Evolutionary conservation across 2,329 filamentous ascomycete genomes (phyloP).

Genomic region (Colletotrichum sidae): DNA sequence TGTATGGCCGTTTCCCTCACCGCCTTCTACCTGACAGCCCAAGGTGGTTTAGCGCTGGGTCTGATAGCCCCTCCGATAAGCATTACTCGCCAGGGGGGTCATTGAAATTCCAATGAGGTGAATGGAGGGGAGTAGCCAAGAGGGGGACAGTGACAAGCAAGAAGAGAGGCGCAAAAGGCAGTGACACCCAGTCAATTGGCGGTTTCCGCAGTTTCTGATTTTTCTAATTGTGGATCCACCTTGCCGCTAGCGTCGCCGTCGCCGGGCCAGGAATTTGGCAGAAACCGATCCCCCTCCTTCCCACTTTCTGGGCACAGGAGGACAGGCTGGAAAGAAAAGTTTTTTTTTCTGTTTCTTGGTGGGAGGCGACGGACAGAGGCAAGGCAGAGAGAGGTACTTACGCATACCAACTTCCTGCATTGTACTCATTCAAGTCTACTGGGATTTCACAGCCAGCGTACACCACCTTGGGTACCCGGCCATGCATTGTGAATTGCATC

Average conservation of each 20-base stretch:
- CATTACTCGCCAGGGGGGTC: slow-evolving; percentile 37
- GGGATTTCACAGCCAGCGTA: too few species aligned
- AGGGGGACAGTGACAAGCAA: background rate
- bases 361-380: slow-evolving; percentile 26
- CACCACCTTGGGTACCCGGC: background rate
- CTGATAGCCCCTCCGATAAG: slow-evolving; percentile 44
- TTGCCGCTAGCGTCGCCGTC: slow-evolving; percentile 38
- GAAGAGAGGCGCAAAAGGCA: slow-evolving; percentile 4
- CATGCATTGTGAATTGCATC: slow-evolving; percentile 1
- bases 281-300: too few species aligned
- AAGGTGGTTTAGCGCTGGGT: slow-evolving; percentile 36
- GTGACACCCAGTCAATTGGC: slow-evolving; percentile 38
- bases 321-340: slow-evolving; percentile 37
- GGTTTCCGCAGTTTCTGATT: slow-evolving; percentile 40
- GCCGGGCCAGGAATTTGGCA: slow-evolving; percentile 28
- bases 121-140: slow-evolving; percentile 4
- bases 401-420: too few species aligned
- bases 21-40: slow-evolving; percentile 41
- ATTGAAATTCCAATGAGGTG: background rate
- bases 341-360: slow-evolving; percentile 28
- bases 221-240: slow-evolving; percentile 33
- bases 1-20: slow-evolving; percentile 41
- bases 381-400: too few species aligned
- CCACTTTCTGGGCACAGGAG: background rate
- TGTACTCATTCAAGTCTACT: too few species aligned